Base-by-base conservation (phyloP, 1,284 basidiomycete genomes). In the Peniophora sp. region DNA sequence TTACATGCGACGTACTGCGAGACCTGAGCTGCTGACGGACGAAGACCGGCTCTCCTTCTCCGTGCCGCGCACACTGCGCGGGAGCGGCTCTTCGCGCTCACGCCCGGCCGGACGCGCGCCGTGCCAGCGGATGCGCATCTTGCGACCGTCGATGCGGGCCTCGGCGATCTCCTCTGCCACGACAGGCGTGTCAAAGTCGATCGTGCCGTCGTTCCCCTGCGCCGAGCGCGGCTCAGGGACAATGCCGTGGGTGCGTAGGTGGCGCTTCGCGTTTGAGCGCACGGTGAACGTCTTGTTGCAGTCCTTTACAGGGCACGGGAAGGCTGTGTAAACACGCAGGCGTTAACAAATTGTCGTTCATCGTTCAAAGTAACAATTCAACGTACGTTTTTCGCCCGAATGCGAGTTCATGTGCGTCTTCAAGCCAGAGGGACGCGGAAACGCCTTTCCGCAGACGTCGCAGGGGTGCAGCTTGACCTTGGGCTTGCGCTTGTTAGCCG, bases 331-430 rank as follows among this genome's bases (percentile, higher is more conserved):
- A 11, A 39, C 20, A 48, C 11, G 39, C 20, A 6, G 16, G 39
- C n/a, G 20, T 41, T 16, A n/a, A 16, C 8, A 32, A 32, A 32
- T 32, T 5, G 6, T 32, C 39, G 16, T 9, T 36, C 6, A 41
- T n/a, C n/a, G 8, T n/a, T 41, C n/a, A 41, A 27, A 22, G 9
- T 36, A 45, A 43, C 17, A 50, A 32, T 6, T 32, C 36, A 16
- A 67, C 78, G 58, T 63, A 79, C 84, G 85, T 63, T 79, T 81
- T 35, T 74, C 74, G 36, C 82, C 81, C 0, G 77, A 82, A 61
- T 88, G 84, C 36, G 79, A 79, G 55, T 83, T 79, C 81, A 85
- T 85, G 65, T 87, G 84, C 11, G 84, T 85, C 48, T 71, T 70
- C 45, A 87, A 69, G n/a, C 80, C 82, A 55, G 81, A 83, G 0